Percentiles rank a stretch among this genome's conserved stretches.
These are phyloP conservation scores for Vinca minor DNA, from an alignment of 257 asterid species.

Conservation along the genomic window DNA sequence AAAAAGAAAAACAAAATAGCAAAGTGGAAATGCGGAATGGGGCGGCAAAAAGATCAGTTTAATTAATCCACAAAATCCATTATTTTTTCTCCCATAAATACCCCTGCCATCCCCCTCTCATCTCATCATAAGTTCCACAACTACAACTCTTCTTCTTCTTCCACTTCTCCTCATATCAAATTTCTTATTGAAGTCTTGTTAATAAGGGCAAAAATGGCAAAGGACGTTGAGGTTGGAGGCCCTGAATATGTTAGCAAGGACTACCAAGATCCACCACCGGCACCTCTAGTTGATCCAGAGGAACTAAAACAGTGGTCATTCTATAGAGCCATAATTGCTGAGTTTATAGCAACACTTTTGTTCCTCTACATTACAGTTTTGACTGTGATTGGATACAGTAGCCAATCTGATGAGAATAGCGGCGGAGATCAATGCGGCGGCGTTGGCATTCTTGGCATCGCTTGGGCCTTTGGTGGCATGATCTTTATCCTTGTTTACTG, in stretches of 20 bases:
- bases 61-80: conserved; percentile 6
- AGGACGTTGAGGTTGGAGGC: conserved; percentile 44
- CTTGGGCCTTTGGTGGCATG: no score
- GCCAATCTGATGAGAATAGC: conserved; percentile 17
- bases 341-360: no score
- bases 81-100: conserved; percentile 29
- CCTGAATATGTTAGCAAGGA: no score
- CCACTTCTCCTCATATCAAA: background rate
- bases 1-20: no score
- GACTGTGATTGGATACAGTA: no score
- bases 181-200: background rate
- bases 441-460: conserved; percentile 73
- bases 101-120: conserved; percentile 13
- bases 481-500: no score
- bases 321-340: no score
- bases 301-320: no score
- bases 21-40: conserved; percentile 16
- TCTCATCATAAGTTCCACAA: background rate
- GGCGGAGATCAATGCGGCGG: conserved; percentile 48
- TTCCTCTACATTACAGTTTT: no score
- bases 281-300: no score
- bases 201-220: conserved; percentile 27
- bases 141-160: no score
- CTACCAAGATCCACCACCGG: no score
- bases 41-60: conserved; percentile 29